phyloP scores from a whole-genome alignment of 2,329 filamentous ascomycete genomes.

The Emmonsiellopsis sp. region DNA sequence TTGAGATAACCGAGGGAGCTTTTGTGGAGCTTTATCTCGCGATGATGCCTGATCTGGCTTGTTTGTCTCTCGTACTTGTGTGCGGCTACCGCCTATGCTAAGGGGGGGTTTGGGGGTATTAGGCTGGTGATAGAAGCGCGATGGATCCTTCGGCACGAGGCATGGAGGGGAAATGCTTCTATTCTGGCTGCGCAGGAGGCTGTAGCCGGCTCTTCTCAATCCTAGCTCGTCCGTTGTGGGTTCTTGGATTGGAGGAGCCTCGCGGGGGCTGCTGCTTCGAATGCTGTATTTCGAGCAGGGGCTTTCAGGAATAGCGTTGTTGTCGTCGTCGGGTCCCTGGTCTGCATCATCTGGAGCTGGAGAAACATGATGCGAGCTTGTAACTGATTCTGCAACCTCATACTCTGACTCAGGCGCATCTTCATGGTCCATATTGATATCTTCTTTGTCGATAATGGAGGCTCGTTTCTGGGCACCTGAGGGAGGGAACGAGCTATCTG shows the following conservation, averaged over 20 bases:
- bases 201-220: not conserved
- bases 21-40: conserved; percentile 28
- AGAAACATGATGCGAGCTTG: not conserved
- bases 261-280: not conserved
- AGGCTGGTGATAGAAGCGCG: not conserved
- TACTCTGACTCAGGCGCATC: not conserved
- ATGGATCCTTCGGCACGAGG: not conserved
- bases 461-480: not conserved
- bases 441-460: not conserved
- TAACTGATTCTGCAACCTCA: not conserved
- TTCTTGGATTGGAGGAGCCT: too few relatives aligned
- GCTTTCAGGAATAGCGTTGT: not conserved
- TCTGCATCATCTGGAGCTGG: not conserved
- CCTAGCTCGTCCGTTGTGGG: too few relatives aligned
- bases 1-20: conserved; percentile 26
- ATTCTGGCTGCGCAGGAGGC: not conserved
- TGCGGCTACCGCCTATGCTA: not conserved
- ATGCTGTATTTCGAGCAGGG: not conserved
- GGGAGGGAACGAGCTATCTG: conserved; percentile 10
- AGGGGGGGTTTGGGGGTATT: not conserved
- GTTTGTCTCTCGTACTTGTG: not conserved
- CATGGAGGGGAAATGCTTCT: not conserved
- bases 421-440: not conserved
- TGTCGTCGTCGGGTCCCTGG: not conserved
- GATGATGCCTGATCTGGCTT: not conserved